Percentiles rank a stretch among this genome's conserved stretches.
phyloP scores from a whole-genome alignment of 805 yeast species.

The Wickerhamiella nectarea region DNA sequence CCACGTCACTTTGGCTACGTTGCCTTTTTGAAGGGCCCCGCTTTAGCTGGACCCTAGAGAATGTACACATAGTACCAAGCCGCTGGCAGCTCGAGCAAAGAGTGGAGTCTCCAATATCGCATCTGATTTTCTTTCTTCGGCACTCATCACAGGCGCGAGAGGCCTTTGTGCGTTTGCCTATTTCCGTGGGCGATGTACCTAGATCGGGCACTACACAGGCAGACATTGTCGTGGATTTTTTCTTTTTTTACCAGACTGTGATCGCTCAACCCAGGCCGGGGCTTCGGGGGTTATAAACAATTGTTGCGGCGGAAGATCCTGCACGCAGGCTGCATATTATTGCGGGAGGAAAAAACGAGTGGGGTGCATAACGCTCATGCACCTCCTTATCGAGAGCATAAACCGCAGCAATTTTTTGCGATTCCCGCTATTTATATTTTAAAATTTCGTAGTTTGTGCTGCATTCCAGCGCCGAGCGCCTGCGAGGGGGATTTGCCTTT shows the following conservation, averaged over 20 bases:
- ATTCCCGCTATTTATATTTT: neutral
- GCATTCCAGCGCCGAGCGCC: neutral
- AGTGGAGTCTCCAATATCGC: slow-evolving; percentile 26
- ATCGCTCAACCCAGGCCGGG: neutral
- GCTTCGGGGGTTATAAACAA: neutral
- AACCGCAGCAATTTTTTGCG: neutral
- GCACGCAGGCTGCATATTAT: neutral
- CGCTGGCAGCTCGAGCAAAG: slow-evolving; percentile 41
- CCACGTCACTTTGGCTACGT: slow-evolving; percentile 13
- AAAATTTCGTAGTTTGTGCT: neutral
- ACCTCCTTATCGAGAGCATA: no score
- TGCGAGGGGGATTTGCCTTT: neutral
- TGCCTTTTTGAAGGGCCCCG: slow-evolving; percentile 48
- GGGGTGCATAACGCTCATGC: neutral
- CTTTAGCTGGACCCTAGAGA: slow-evolving; percentile 44
- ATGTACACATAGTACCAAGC: slow-evolving; percentile 39
- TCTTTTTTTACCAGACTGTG: neutral
- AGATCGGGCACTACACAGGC: neutral
- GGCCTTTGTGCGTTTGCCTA: slow-evolving; percentile 19
- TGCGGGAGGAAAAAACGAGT: slow-evolving; percentile 7
- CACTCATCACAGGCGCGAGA: slow-evolving; percentile 27
- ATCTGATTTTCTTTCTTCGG: slow-evolving; percentile 32
- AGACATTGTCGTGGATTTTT: neutral
- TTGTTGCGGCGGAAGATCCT: neutral
- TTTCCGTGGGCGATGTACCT: slow-evolving; percentile 2